Evolutionary conservation across 371 early-diverging fungal species (phyloP).

Genomic region (Mucor velutinosus): DNA sequence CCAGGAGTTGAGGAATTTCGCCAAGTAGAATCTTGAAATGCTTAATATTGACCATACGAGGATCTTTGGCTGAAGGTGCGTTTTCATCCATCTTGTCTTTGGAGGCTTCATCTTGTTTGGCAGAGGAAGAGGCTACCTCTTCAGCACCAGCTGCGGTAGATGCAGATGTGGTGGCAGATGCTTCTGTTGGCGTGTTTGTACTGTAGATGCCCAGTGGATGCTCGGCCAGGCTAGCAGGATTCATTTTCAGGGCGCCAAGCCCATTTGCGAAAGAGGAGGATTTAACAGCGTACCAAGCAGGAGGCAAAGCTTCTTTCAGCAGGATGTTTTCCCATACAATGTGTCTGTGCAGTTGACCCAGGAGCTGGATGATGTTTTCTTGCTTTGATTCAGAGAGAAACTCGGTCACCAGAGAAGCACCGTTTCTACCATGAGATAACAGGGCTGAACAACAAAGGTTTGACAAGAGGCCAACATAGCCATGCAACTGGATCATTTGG

Average conservation of each 20-base stretch:
- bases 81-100: slow-evolving; percentile 7
- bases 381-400: slow-evolving; percentile 57
- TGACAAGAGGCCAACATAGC: slow-evolving; percentile 67
- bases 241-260: slow-evolving; percentile 23
- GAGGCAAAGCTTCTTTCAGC: slow-evolving; percentile 65
- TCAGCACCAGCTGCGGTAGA: not conserved
- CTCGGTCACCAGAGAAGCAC: slow-evolving; percentile 62
- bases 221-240: slow-evolving; percentile 20
- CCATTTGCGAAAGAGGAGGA: not conserved
- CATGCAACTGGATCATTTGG: slow-evolving; percentile 63
- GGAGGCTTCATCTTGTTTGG: not conserved
- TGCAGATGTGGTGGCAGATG: too few species aligned
- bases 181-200: not conserved
- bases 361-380: slow-evolving; percentile 50
- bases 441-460: slow-evolving; percentile 74
- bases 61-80: slow-evolving; percentile 44
- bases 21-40: slow-evolving; percentile 67
- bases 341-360: slow-evolving; percentile 70
- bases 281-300: slow-evolving; percentile 66
- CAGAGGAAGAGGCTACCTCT: not conserved
- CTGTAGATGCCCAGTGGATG: slow-evolving; percentile 46
- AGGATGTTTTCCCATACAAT: slow-evolving; percentile 73
- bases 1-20: slow-evolving; percentile 67
- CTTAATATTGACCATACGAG: slow-evolving; percentile 69
- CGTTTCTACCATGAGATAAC: slow-evolving; percentile 68